These are phyloP conservation scores for Termitomyces sp. DNA, from an alignment of 768 basidiomycete genomes.

Conservation along the genomic window DNA sequence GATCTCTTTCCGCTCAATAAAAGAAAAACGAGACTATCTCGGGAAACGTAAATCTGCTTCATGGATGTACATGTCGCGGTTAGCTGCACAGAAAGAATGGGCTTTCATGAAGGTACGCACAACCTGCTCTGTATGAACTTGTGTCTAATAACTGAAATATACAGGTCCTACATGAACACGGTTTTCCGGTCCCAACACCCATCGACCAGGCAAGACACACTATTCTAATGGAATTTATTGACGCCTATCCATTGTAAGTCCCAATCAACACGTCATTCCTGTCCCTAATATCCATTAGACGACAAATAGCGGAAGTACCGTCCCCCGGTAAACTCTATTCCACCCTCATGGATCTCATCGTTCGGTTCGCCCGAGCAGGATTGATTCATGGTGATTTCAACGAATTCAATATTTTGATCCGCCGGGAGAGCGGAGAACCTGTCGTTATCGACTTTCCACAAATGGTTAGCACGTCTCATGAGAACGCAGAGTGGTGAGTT, in stretches of 20 bases:
- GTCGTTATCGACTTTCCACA: conserved; percentile 98
- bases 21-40: conserved; percentile 93
- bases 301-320: conserved; percentile 80
- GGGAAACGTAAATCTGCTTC: conserved; percentile 94
- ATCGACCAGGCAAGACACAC: conserved; percentile 95
- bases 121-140: not conserved
- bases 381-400: conserved; percentile 99
- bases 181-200: conserved; percentile 90
- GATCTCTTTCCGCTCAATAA: conserved; percentile 96
- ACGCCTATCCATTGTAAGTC: conserved; percentile 89
- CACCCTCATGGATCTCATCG: conserved; percentile 90
- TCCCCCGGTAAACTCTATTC: conserved; percentile 92
- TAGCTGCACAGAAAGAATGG: conserved; percentile 97
- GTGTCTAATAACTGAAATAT: not conserved
- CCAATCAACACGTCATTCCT: not conserved
- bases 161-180: conserved; percentile 87
- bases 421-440: conserved; percentile 68
- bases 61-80: conserved; percentile 99
- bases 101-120: conserved; percentile 90
- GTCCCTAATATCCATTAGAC: conserved; percentile 41
- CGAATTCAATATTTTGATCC: conserved; percentile 97
- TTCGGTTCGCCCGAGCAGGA: conserved; percentile 88
- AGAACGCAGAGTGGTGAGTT: conserved; percentile 91
- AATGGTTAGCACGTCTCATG: conserved; percentile 97
- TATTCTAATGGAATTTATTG: conserved; percentile 94